Evolutionary conservation across 345 rosid genomes (phyloP), one percentile per base, ranked within the genome.

Genomic region (Rhizophora apiculata): DNA sequence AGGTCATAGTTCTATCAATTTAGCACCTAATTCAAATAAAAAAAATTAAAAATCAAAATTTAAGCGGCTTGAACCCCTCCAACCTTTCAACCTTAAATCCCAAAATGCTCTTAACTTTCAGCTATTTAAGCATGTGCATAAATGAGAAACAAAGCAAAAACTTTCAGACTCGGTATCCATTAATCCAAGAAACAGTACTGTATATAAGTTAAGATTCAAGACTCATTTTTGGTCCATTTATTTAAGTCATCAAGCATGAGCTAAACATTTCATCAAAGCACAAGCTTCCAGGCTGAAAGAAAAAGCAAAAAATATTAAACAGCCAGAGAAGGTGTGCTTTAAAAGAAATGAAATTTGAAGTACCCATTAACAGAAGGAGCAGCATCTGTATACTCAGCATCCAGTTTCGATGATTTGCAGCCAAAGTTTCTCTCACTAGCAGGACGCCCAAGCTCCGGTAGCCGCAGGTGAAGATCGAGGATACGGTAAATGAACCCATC

Each of bases 301-400:
- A 29, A 21, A 30, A 43, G 60, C 27, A 18, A 15, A n/a, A 51
- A 54, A 29, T 15, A 53, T 20, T 24, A 37, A 24, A 56, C 6
- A 32, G 15, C 8, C 68, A 70, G 18, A 43, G 16, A 43, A 43
- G 49, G 3, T 3, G 3, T 0, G 18, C 49, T 2, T 20, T 7
- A 22, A 56, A 59, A 49, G 53, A 65, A 24, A 48, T 27, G 60
- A 65, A 72, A 34, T 30, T 63, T 6, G 36, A 66, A 75, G 37
- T 84, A 92, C 96, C 86, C 85, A 71, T 79, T 71, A 68, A 58
- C 69, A 51, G 82, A 68, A 63, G 79, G 64, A 73, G 84, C 55
- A 2, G 80, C 52, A 65, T 80, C 62, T 57, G 82, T 60, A 21
- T 19, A 60, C 15, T 72, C 62, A 48, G 75, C 71, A 56, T 74